These are phyloP conservation scores for Paecilomyces formosus DNA, from an alignment of 2,329 filamentous ascomycete species.

Conservation along the genomic window DNA sequence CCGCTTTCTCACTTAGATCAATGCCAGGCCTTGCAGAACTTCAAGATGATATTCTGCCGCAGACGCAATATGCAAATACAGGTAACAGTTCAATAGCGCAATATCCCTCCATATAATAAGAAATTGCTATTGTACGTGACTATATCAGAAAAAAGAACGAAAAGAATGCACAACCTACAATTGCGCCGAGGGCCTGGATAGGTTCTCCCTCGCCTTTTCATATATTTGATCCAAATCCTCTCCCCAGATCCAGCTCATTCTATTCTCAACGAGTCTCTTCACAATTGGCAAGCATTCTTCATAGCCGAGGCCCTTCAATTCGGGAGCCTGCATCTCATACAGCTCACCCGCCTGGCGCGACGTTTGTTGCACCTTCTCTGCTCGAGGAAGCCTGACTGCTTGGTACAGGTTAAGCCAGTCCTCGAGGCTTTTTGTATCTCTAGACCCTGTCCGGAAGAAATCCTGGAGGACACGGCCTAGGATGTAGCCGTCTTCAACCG, in stretches of 20 bases:
- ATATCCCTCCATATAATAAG: no score
- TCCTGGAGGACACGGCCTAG: conserved; percentile 5
- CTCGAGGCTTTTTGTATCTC: conserved; percentile 6
- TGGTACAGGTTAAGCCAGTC: conserved; percentile 25
- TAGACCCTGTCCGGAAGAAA: background rate
- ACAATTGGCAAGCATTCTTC: conserved; percentile 30
- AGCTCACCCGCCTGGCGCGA: conserved; percentile 23
- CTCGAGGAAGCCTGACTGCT: conserved; percentile 23
- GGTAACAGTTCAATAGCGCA: no score
- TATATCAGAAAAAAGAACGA: no score
- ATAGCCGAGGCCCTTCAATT: conserved; percentile 23
- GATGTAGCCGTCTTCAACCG: conserved; percentile 12
- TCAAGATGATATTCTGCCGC: no score
- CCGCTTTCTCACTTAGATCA: no score
- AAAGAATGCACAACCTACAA: no score
- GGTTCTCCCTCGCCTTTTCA: conserved; percentile 5
- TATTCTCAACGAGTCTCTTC: conserved; percentile 14
- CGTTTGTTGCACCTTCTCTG: conserved; percentile 23
- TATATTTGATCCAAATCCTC: conserved; percentile 23
- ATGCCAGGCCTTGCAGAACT: no score
- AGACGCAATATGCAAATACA: no score
- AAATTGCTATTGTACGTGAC: no score
- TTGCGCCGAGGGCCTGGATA: background rate
- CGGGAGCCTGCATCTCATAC: conserved; percentile 29
- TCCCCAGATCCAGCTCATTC: conserved; percentile 26